phyloP scores from a whole-genome alignment of 2,329 filamentous ascomycete species.

The Dactylellina leptospora region DNA sequence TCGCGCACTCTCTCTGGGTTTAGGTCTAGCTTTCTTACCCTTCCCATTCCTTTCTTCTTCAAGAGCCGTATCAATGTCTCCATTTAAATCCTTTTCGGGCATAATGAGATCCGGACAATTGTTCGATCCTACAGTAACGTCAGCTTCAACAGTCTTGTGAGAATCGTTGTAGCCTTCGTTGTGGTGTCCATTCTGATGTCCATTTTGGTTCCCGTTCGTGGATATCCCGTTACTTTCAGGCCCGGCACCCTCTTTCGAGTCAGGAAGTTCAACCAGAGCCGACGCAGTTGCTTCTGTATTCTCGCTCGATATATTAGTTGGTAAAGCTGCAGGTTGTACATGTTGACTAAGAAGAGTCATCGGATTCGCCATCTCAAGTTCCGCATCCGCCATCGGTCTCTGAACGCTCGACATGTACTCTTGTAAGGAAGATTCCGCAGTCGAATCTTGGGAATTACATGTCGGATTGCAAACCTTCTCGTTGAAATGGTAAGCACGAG shows the following conservation, averaged over 20 bases:
- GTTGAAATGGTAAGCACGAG: not conserved
- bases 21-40: not conserved
- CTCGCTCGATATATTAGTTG: not conserved
- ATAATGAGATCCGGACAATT: not conserved
- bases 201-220: not conserved
- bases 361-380: no score
- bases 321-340: not conserved
- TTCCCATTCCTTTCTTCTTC: not conserved
- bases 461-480: slow-evolving; percentile 8
- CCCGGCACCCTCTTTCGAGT: no score
- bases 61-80: not conserved
- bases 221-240: not conserved
- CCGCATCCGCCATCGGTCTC: no score
- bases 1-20: not conserved
- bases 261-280: slow-evolving; percentile 10
- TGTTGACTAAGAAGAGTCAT: no score
- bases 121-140: not conserved
- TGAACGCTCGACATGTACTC: no score
- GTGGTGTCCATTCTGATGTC: not conserved
- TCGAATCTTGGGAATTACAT: not conserved
- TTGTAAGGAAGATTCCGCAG: not conserved
- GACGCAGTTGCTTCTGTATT: slow-evolving; percentile 2
- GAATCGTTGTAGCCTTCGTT: no score
- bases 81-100: not conserved
- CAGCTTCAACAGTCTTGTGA: not conserved